These are phyloP conservation scores for Linderina pennispora DNA, from an alignment of 192 early-diverging fungal species.

Conservation along the genomic window DNA sequence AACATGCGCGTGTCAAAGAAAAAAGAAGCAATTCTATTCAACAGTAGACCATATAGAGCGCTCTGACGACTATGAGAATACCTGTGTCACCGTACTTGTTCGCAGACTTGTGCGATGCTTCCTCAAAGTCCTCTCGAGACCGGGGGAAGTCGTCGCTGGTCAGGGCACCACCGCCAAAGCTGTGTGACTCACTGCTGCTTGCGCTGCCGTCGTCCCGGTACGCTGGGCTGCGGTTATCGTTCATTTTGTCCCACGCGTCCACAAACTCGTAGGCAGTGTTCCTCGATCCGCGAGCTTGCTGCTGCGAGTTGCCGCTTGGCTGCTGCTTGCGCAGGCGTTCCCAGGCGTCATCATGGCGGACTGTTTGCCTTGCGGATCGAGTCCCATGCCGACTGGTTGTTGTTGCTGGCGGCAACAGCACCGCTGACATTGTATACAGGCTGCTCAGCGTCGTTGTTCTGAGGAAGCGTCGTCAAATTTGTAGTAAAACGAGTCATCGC, in stretches of 20 bases:
- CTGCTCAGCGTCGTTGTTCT: slow-evolving; percentile 5
- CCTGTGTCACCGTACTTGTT: slow-evolving; percentile 10
- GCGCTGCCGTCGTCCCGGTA: background rate
- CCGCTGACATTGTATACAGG: background rate
- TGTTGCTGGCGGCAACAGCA: background rate
- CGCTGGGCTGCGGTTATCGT: background rate
- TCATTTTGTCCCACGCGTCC: slow-evolving; percentile 14
- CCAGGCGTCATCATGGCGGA: slow-evolving; percentile 13
- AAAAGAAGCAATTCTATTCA: too few relatives aligned
- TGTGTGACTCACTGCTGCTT: too few relatives aligned
- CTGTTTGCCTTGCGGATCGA: slow-evolving; percentile 8
- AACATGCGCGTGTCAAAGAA: too few relatives aligned
- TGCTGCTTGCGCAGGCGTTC: slow-evolving; percentile 22
- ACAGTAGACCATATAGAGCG: too few relatives aligned
- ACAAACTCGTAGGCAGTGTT: slow-evolving; percentile 1
- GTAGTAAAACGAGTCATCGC: background rate
- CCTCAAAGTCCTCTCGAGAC: slow-evolving; percentile 30
- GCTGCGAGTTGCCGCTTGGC: background rate
- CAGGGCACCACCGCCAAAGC: slow-evolving; percentile 25
- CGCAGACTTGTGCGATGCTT: background rate
- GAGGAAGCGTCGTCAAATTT: slow-evolving; percentile 1
- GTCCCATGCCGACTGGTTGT: slow-evolving; percentile 18
- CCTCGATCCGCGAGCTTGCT: background rate
- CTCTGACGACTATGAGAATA: too few relatives aligned
- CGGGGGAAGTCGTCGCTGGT: slow-evolving; percentile 25